These are phyloP conservation scores for Fusarium sp. DNA, from an alignment of 2,329 filamentous ascomycete genomes.

Conservation along the genomic window DNA sequence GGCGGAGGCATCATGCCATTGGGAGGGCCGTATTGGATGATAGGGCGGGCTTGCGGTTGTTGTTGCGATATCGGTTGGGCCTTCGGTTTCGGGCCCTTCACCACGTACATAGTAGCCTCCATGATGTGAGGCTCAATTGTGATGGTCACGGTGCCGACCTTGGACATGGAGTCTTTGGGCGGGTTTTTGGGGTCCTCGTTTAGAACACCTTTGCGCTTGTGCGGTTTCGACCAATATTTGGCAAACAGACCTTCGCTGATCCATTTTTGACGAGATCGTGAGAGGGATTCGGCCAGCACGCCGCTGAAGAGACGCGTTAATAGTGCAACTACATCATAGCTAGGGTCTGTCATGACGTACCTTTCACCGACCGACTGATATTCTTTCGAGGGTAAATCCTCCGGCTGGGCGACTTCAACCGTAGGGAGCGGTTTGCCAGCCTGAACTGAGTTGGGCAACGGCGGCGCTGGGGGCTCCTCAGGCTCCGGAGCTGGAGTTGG, in stretches of 20 bases:
- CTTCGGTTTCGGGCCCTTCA: slow-evolving; percentile 70
- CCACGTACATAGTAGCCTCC: slow-evolving; percentile 77
- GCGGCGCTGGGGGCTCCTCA: slow-evolving; percentile 50
- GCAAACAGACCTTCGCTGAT: slow-evolving; percentile 78
- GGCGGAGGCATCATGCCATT: slow-evolving; percentile 69
- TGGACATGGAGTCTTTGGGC: slow-evolving; percentile 76
- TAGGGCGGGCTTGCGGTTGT: slow-evolving; percentile 58
- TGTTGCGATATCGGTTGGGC: slow-evolving; percentile 51
- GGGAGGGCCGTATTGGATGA: slow-evolving; percentile 73
- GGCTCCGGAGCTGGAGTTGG: slow-evolving; percentile 45
- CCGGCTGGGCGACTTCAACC: slow-evolving; percentile 72
- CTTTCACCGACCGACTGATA: slow-evolving; percentile 81
- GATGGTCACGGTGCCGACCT: slow-evolving; percentile 77
- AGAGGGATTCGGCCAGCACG: slow-evolving; percentile 77
- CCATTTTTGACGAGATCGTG: slow-evolving; percentile 79
- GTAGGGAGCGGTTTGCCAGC: slow-evolving; percentile 77
- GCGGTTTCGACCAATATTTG: slow-evolving; percentile 80
- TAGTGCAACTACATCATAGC: slow-evolving; percentile 27
- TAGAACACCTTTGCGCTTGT: slow-evolving; percentile 72
- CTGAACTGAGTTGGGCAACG: slow-evolving; percentile 71
- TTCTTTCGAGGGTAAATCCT: slow-evolving; percentile 70
- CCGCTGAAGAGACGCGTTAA: slow-evolving; percentile 62
- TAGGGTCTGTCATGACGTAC: slow-evolving; percentile 52
- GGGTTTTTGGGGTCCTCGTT: slow-evolving; percentile 74
- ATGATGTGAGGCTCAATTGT: slow-evolving; percentile 84